Evolutionary conservation across 2,329 filamentous ascomycete genomes (phyloP).

Genomic region (Ophiocordyceps robertsii): DNA sequence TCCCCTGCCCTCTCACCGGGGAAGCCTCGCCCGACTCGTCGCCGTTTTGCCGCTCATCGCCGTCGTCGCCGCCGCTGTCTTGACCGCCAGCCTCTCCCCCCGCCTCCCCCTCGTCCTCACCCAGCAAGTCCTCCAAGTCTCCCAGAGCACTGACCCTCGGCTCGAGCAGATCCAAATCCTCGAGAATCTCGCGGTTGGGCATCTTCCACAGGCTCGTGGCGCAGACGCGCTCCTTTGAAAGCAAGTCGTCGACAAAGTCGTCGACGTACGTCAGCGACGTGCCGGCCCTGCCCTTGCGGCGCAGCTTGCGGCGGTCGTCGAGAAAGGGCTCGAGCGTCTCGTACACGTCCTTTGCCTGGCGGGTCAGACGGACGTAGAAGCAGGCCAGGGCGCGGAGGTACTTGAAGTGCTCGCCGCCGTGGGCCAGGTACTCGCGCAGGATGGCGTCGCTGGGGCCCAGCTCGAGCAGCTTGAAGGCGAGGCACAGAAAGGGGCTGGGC

Average conservation of each 20-base stretch:
- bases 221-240: constrained; percentile 81
- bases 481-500: constrained; percentile 83
- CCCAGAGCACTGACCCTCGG: constrained; percentile 73
- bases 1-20: constrained; percentile 11
- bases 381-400: constrained; percentile 82
- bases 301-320: constrained; percentile 71
- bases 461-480: constrained; percentile 89
- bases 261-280: constrained; percentile 65
- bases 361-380: constrained; percentile 87
- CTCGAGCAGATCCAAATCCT: constrained; percentile 81
- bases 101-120: too few species aligned
- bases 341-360: constrained; percentile 71
- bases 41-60: constrained; percentile 9
- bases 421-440: constrained; percentile 64
- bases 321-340: constrained; percentile 68
- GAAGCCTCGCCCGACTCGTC: constrained; percentile 8
- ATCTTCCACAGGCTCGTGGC: constrained; percentile 89
- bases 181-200: constrained; percentile 65
- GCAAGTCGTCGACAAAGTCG: constrained; percentile 83
- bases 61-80: constrained; percentile 5
- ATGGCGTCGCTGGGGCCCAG: constrained; percentile 69
- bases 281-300: constrained; percentile 60
- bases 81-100: too few species aligned
- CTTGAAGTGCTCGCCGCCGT: constrained; percentile 64
- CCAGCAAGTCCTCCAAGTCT: constrained; percentile 60